phyloP scores from a whole-genome alignment of 2,329 filamentous ascomycete genomes.

The Ophiostoma fasciatum region DNA sequence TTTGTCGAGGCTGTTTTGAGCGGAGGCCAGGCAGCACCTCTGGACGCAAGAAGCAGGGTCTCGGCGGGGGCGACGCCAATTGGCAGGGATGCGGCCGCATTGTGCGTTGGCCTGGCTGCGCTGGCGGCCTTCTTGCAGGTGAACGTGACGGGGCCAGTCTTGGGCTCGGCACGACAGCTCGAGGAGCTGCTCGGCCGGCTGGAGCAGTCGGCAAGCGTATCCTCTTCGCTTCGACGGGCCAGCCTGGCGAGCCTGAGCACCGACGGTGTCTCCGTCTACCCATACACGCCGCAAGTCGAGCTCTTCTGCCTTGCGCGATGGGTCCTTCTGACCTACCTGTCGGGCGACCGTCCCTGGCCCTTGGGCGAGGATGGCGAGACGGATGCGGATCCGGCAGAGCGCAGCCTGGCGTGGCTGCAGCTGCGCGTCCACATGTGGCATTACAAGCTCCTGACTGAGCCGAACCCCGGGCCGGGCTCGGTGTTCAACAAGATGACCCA shows the following conservation, averaged over 20 bases:
- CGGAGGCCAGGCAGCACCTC: neutral
- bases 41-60: neutral
- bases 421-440: conserved; percentile 61
- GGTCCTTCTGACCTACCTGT: conserved; percentile 2
- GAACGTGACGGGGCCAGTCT: conserved; percentile 74
- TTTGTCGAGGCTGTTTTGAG: conserved; percentile 5
- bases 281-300: conserved; percentile 69
- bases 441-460: conserved; percentile 44
- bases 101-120: conserved; percentile 47
- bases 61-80: neutral
- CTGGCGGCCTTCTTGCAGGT: conserved; percentile 71
- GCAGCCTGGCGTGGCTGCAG: conserved; percentile 42
- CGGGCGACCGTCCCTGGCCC: neutral
- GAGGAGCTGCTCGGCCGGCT: conserved; percentile 19
- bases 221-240: conserved; percentile 29
- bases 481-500: conserved; percentile 40
- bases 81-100: neutral
- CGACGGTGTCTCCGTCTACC: conserved; percentile 79
- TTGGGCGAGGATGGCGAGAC: neutral
- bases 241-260: conserved; percentile 57
- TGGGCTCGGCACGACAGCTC: conserved; percentile 27
- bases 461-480: conserved; percentile 36
- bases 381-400: conserved; percentile 11
- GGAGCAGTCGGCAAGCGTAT: conserved; percentile 15
- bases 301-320: conserved; percentile 59